Base-by-base conservation (phyloP, 176 grass and related monocot genomes). In the Triticum dicoccoides region DNA sequence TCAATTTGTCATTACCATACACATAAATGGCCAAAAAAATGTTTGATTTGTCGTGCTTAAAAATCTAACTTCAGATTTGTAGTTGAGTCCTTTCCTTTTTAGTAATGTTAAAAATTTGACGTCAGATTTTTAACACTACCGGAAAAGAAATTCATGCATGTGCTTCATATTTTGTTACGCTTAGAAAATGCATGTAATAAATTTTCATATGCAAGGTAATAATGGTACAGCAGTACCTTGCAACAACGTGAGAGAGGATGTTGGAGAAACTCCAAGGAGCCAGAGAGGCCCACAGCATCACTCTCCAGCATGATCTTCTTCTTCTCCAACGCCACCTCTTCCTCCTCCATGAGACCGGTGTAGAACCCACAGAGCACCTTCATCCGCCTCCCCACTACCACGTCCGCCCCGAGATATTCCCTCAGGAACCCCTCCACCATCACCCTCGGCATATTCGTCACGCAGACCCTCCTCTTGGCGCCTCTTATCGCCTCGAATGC, bases 381-480 rank as follows among this genome's bases (percentile, higher is more conserved):
- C 86, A 97, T 71, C 89, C 92, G 87, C 74, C 76, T 88, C 0
- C 67, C 95, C 0, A 81, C 63, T 2, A 97, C 94, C 54, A 23
- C 18, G 21, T 90, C 84, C 2, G 82, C 75, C 20, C 66, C 82
- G 24, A 95, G 5, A 13, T 93, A 93, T 78, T 92, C 90, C 68
- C 65, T 65, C 3, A 95, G 44, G 69, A 97, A 93, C 3, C 76
- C 82, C 5, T 97, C 95, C 12, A 95, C 85, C 90, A 97, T 97
- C 7, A 97, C 90, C 65, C 87, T 81, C 0, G 95, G 95, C 92
- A 97, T 56, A 9, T 27, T 86, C 4, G 58, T 80, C 2, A 86
- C 69, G 37, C 84, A 93, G 10, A 93, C 88, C n/a, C 35, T 76
- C 71, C 39, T 67, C 4, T 47, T 29, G 45, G 73, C 73, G 47